Evolutionary conservation across 257 asterid species (phyloP).

Genomic region (Forsythia suspensa): DNA sequence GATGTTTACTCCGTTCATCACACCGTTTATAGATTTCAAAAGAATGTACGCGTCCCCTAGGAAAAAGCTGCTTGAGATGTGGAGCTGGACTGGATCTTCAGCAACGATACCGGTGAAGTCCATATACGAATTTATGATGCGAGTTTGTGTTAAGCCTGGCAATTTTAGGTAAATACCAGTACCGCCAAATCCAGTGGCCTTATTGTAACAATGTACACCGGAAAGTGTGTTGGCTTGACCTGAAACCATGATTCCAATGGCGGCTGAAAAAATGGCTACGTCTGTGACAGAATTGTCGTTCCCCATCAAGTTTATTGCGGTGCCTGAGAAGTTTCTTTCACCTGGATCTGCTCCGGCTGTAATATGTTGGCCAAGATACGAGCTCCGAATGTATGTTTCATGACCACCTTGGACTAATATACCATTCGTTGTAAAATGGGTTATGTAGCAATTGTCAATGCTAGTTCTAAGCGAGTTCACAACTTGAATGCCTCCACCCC

Average conservation of each 20-base stretch:
- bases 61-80: conserved; percentile 62
- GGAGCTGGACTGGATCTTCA: conserved; percentile 90
- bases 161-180: conserved; percentile 64
- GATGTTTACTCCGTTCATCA: conserved; percentile 59
- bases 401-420: conserved; percentile 69
- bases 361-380: conserved; percentile 74
- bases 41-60: conserved; percentile 69
- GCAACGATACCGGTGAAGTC: conserved; percentile 87
- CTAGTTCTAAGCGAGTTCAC: conserved; percentile 63
- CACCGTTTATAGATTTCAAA: conserved; percentile 66
- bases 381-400: conserved; percentile 70
- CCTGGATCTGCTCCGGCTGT: conserved; percentile 79
- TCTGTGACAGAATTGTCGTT: conserved; percentile 76
- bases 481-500: conserved; percentile 81
- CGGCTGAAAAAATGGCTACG: conserved; percentile 82
- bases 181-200: conserved; percentile 90
- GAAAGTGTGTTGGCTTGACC: conserved; percentile 75
- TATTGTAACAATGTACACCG: conserved; percentile 90
- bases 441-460: conserved; percentile 81
- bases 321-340: conserved; percentile 68
- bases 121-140: conserved; percentile 71
- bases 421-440: conserved; percentile 72
- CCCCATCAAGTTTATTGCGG: conserved; percentile 60
- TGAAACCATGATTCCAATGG: conserved; percentile 54
- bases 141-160: conserved; percentile 72